A percentile compares a stretch with the other conserved stretches of the same genome.
phyloP scores from a whole-genome alignment of 352 stramenopile genomes.

The Phytopythium montanum region DNA sequence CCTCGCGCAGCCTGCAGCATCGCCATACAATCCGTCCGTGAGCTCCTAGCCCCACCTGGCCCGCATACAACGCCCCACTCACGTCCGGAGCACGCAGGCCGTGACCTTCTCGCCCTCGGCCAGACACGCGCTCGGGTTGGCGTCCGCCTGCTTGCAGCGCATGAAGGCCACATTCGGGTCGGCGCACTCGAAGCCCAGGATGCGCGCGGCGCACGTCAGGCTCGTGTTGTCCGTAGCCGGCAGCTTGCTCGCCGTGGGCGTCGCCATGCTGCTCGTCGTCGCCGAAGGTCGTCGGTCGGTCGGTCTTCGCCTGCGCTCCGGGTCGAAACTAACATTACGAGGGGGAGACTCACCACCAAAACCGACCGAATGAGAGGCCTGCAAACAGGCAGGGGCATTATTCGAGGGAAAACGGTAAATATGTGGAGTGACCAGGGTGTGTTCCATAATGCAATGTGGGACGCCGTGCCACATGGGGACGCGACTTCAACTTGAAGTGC shows the following conservation, averaged over 20 bases:
- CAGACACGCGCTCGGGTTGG: conserved; percentile 78
- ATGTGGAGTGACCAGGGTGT: neutral
- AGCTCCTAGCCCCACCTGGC: neutral
- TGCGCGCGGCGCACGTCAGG: conserved; percentile 79
- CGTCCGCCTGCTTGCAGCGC: conserved; percentile 82
- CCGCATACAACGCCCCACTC: conserved; percentile 16
- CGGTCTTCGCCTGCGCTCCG: neutral
- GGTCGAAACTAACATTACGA: neutral
- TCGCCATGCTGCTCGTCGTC: conserved; percentile 21
- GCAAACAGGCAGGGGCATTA: neutral
- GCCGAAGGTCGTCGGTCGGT: too few relatives aligned
- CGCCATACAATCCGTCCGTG: neutral
- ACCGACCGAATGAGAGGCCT: neutral
- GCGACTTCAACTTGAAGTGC: too few relatives aligned
- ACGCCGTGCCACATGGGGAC: too few relatives aligned
- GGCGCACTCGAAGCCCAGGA: conserved; percentile 80
- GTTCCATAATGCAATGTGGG: too few relatives aligned
- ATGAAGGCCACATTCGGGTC: conserved; percentile 84
- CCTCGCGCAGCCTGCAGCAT: conserved; percentile 57
- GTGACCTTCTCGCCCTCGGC: conserved; percentile 87
- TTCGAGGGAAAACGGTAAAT: neutral
- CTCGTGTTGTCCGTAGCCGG: conserved; percentile 87
- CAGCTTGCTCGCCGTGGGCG: conserved; percentile 51
- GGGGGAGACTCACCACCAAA: neutral
- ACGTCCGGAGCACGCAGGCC: conserved; percentile 83